Percentiles rank a stretch among this genome's conserved stretches.
These are phyloP conservation scores for Botryobasidium botryosum DNA, from an alignment of 768 basidiomycete species.

Conservation along the genomic window DNA sequence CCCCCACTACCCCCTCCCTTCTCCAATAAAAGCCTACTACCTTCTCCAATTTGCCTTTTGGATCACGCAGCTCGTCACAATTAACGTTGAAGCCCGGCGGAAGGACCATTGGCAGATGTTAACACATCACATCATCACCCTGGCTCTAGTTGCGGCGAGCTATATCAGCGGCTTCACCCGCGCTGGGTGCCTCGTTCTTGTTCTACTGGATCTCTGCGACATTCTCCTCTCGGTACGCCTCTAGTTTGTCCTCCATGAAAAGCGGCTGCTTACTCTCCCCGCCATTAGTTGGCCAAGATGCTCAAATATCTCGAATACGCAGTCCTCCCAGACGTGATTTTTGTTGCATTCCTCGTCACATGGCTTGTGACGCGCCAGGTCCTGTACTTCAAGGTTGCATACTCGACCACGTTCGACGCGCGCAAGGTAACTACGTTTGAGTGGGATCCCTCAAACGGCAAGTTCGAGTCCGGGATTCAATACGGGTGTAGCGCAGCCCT, in stretches of 20 bases:
- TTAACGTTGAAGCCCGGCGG: conserved; percentile 82
- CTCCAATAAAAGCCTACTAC: conserved; percentile 77
- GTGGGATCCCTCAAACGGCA: no score
- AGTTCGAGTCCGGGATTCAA: conserved; percentile 37
- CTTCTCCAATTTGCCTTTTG: conserved; percentile 78
- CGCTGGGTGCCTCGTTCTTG: conserved; percentile 76
- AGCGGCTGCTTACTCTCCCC: neutral
- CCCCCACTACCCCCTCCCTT: conserved; percentile 69
- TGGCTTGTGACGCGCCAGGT: conserved; percentile 87
- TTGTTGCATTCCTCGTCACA: conserved; percentile 67
- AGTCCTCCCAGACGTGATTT: conserved; percentile 51
- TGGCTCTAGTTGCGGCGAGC: conserved; percentile 55
- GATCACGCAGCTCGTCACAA: conserved; percentile 74
- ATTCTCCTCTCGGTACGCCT: conserved; percentile 72
- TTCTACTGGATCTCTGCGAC: conserved; percentile 89
- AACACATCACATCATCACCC: conserved; percentile 83
- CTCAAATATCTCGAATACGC: conserved; percentile 59
- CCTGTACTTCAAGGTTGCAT: conserved; percentile 57
- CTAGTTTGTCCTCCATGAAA: neutral
- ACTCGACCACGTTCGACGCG: conserved; percentile 42
- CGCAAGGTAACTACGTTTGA: conserved; percentile 34
- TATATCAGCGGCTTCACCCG: conserved; percentile 77
- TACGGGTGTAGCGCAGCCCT: no score
- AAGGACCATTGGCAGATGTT: conserved; percentile 96
- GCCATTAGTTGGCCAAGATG: conserved; percentile 75